Percentiles rank a stretch among this genome's conserved stretches.
Evolutionary conservation across 768 basidiomycete genomes (phyloP).

Genomic region (Amanita fuliginea): DNA sequence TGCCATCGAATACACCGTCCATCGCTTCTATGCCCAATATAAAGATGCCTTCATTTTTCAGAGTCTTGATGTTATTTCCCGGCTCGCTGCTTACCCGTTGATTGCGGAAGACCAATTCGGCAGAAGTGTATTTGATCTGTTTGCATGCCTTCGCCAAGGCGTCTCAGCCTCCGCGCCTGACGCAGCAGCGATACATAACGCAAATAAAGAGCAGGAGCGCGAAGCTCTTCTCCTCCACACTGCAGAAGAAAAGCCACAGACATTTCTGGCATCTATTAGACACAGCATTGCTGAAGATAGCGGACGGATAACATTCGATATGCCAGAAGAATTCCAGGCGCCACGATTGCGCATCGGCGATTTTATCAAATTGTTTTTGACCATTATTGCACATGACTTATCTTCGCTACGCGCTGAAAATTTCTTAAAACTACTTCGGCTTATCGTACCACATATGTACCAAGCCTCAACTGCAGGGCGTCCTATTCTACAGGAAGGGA

Average conservation of each 20-base stretch:
- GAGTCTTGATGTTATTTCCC: conserved; percentile 50
- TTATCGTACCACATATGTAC: conserved; percentile 46
- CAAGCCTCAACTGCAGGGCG: conserved; percentile 41
- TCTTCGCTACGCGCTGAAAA: conserved; percentile 55
- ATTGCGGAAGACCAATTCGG: conserved; percentile 42
- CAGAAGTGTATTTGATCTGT: conserved; percentile 43
- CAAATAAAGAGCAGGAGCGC: conserved; percentile 53
- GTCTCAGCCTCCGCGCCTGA: conserved; percentile 33
- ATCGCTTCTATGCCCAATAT: conserved; percentile 66
- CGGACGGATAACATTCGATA: conserved; percentile 28
- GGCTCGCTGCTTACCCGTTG: conserved; percentile 37
- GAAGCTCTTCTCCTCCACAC: conserved; percentile 60
- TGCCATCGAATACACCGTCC: conserved; percentile 62
- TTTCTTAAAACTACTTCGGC: conserved; percentile 53
- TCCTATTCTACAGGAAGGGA: conserved; percentile 51
- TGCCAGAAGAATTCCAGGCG: conserved; percentile 52
- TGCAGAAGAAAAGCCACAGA: conserved; percentile 65
- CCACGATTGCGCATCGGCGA: conserved; percentile 49
- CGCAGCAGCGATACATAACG: conserved; percentile 54
- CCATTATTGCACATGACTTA: conserved; percentile 70
- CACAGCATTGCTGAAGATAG: conserved; percentile 30
- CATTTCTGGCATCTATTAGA: conserved; percentile 47
- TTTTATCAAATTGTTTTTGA: conserved; percentile 61
- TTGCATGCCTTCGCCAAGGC: conserved; percentile 43
- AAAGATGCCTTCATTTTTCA: conserved; percentile 68